phyloP scores from a whole-genome alignment of 129 eudicot species.

The Artemisia annua region DNA sequence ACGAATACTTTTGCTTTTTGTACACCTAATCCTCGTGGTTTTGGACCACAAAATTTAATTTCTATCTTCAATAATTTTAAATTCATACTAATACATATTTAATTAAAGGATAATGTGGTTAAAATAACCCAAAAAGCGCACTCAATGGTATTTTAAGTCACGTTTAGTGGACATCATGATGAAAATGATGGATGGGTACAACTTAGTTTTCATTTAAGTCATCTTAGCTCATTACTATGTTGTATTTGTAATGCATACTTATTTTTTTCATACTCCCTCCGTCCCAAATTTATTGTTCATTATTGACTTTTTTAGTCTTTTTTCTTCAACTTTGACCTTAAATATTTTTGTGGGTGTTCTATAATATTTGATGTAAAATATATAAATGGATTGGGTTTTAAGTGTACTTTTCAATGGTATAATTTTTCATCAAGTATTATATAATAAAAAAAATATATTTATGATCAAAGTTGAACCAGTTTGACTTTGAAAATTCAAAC shows the following conservation, averaged over 20 bases:
- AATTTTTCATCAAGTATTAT: too few species aligned
- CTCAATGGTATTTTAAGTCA: constrained; percentile 26
- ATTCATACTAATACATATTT: not conserved
- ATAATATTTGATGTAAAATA: too few species aligned
- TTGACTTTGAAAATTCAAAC: too few species aligned
- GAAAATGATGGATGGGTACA: constrained; percentile 24
- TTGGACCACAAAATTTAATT: constrained; percentile 28
- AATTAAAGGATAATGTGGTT: constrained; percentile 28
- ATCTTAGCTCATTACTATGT: not conserved
- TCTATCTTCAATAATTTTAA: not conserved
- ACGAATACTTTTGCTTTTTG: constrained; percentile 24
- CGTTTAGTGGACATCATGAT: constrained; percentile 37
- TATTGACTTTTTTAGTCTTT: too few species aligned
- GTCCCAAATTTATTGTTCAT: too few species aligned
- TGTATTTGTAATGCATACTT: not conserved
- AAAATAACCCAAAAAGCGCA: constrained; percentile 30
- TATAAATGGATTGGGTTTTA: too few species aligned
- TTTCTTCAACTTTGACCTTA: too few species aligned
- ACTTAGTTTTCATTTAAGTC: constrained; percentile 9
- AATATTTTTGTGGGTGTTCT: too few species aligned
- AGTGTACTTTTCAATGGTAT: too few species aligned
- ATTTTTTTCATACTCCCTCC: too few species aligned
- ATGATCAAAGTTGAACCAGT: too few species aligned
- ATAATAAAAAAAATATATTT: too few species aligned
- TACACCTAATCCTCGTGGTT: constrained; percentile 32